Evolutionary conservation across 352 stramenopile species (phyloP), one percentile per base, ranked within the genome.

Genomic region (Globisporangium nagaii): DNA sequence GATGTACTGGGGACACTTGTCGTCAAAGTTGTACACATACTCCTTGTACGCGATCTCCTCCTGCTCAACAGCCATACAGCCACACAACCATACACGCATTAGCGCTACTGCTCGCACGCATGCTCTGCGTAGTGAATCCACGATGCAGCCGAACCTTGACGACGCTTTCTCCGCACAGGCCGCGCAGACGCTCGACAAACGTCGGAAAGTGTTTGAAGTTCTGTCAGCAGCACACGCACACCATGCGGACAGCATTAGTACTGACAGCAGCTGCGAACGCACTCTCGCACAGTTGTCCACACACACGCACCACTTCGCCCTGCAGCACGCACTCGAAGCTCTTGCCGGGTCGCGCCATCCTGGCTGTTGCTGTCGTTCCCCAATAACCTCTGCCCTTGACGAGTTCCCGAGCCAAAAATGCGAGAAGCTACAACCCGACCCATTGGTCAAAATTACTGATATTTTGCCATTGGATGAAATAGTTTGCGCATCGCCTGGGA

Each of bases 21-120:
- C 83, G 53, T 93, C 83, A 53, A 93, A 91, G 63, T 91, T 91
- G 75, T 90, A 93, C 25, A 93, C 80, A 62, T 93, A 93, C 55
- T 93, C 83, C 61, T 93, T 93, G 75, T 84, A 93, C 55, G 82
- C 81, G 25, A 93, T 91, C 31, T 93, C 78, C 56, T 93, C 83
- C 76, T 88, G 48, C 13, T 43, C 24, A 13, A 12, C 22, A 24
- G 37, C 27, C 20, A 30, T 19, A 7, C 20, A 37, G 6, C 7
- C 30, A 36, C 31, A 43, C 4, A 30, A 41, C 35, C 7, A 51
- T 15, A 27, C 8, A 41, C 8, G 2, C 8, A n/a, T n/a, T n/a
- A n/a, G n/a, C n/a, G n/a, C n/a, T n/a, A n/a, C n/a, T n/a, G n/a
- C n/a, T n/a, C n/a, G n/a, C 3, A 32, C 19, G 24, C 32, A 49